These are phyloP conservation scores for Crucihimalaya himalaica DNA, from an alignment of 345 rosid species.

Conservation along the genomic window DNA sequence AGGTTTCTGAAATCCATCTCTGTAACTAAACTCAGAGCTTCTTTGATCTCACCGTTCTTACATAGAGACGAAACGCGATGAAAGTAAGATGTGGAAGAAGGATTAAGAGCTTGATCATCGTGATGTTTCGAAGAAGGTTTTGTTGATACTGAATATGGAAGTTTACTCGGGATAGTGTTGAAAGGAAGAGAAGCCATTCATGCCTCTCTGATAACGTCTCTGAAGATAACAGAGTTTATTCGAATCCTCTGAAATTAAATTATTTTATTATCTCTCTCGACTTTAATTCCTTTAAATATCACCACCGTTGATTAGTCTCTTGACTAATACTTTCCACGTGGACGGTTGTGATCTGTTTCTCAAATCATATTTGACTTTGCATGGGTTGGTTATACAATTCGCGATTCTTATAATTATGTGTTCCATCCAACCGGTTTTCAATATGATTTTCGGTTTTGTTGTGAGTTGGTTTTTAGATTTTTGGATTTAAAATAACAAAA, in stretches of 20 bases:
- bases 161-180: slow-evolving; percentile 21
- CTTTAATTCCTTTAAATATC: too few relatives aligned
- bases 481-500: background rate
- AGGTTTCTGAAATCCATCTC: slow-evolving; percentile 51
- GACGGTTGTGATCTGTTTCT: background rate
- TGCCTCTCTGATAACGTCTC: slow-evolving; percentile 25
- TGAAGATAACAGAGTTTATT: slow-evolving; percentile 33
- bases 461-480: background rate
- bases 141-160: slow-evolving; percentile 28
- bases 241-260: background rate
- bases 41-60: slow-evolving; percentile 56
- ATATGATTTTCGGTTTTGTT: background rate
- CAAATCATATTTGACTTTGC: background rate
- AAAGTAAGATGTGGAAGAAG: slow-evolving; percentile 44
- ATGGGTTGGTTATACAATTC: background rate
- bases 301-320: too few relatives aligned
- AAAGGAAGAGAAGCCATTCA: slow-evolving; percentile 51
- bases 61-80: slow-evolving; percentile 53
- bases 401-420: background rate
- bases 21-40: slow-evolving; percentile 57
- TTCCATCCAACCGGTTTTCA: background rate
- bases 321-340: background rate
- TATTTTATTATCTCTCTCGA: background rate
- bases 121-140: slow-evolving; percentile 12
- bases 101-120: slow-evolving; percentile 18